Evolutionary conservation across 2,329 filamentous ascomycete genomes (phyloP).

Genomic region (Coniochaeta sp.): DNA sequence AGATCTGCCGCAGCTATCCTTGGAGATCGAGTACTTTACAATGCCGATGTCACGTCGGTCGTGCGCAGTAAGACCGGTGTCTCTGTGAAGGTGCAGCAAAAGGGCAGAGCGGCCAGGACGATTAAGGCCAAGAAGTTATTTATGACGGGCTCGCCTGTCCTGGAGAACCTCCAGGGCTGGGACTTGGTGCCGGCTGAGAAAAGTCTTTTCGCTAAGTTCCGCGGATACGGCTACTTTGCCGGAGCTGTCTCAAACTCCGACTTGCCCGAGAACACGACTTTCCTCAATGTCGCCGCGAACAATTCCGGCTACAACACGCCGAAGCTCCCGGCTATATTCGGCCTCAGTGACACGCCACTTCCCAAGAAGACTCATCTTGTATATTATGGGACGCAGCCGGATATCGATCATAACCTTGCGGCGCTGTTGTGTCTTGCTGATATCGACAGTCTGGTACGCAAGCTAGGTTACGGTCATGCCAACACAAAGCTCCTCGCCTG

Average conservation of each 20-base stretch:
- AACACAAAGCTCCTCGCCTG: slow-evolving; percentile 1
- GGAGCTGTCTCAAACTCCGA: slow-evolving; percentile 21
- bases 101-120: slow-evolving; percentile 11
- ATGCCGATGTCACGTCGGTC: slow-evolving; percentile 14
- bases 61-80: slow-evolving; percentile 14
- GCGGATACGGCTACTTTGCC: slow-evolving; percentile 23
- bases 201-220: slow-evolving; percentile 25
- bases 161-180: slow-evolving; percentile 22
- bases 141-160: slow-evolving; percentile 25
- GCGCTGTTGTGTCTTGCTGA: neutral
- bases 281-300: slow-evolving; percentile 13
- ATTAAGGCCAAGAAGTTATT: slow-evolving; percentile 27
- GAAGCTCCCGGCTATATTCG: neutral
- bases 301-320: slow-evolving; percentile 3
- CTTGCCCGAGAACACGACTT: slow-evolving; percentile 12
- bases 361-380: neutral
- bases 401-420: neutral
- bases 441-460: neutral
- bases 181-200: slow-evolving; percentile 22
- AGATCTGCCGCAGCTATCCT: slow-evolving; percentile 17
- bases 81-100: slow-evolving; percentile 18
- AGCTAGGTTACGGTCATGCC: neutral
- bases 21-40: slow-evolving; percentile 18
- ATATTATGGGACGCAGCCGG: slow-evolving; percentile 1
- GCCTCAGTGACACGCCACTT: neutral